Percentiles rank a stretch among this genome's conserved stretches.
Evolutionary conservation across 352 stramenopile species (phyloP).

Genomic region (Phytophthora boehmeriae): DNA sequence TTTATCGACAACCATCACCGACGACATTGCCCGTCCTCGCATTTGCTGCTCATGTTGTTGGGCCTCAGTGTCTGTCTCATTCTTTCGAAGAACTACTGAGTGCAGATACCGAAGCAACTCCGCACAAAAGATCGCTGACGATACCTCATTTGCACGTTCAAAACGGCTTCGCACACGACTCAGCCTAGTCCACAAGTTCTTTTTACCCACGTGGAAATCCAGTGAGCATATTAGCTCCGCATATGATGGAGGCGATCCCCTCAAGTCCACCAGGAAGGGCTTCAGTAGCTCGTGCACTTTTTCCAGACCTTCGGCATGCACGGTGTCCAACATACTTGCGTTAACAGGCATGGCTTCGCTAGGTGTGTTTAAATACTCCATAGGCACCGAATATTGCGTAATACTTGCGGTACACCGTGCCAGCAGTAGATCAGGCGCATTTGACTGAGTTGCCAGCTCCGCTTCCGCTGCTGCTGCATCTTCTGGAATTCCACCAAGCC

Average conservation of each 20-base stretch:
- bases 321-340: constrained; percentile 36
- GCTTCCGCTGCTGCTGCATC: constrained; percentile 47
- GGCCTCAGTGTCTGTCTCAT: constrained; percentile 59
- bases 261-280: constrained; percentile 61
- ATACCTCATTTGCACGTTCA: constrained; percentile 64
- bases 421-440: constrained; percentile 56
- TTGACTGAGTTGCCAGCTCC: constrained; percentile 20
- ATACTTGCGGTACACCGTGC: constrained; percentile 54
- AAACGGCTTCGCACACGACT: constrained; percentile 54
- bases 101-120: constrained; percentile 74
- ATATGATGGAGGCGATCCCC: constrained; percentile 32
- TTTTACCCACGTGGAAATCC: constrained; percentile 64
- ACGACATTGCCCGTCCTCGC: constrained; percentile 54
- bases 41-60: constrained; percentile 52
- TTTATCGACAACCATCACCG: constrained; percentile 54
- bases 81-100: constrained; percentile 71
- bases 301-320: constrained; percentile 58
- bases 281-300: constrained; percentile 54
- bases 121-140: constrained; percentile 68
- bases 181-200: constrained; percentile 59
- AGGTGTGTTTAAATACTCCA: constrained; percentile 55
- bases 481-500: constrained; percentile 51
- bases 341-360: constrained; percentile 70
- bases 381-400: constrained; percentile 54
- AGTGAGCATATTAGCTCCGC: constrained; percentile 53